phyloP scores from a whole-genome alignment of 768 basidiomycete species.

The Chalciporus sphaerocephalus region DNA sequence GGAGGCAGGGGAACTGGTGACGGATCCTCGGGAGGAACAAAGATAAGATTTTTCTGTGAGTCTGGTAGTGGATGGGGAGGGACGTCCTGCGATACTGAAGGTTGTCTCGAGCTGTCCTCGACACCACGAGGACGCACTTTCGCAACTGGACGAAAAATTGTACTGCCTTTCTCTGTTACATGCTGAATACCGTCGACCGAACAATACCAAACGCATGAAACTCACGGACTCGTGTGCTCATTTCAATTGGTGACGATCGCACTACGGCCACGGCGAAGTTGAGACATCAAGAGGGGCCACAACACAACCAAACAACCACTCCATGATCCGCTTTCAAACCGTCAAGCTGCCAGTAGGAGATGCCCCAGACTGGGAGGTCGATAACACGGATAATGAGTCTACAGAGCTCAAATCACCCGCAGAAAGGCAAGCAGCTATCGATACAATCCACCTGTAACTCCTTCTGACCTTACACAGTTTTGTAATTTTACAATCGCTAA shows the following conservation, averaged over 20 bases:
- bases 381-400: conserved; percentile 39
- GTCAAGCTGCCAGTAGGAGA: conserved; percentile 52
- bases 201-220: conserved; percentile 22
- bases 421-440: conserved; percentile 46
- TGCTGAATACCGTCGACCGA: conserved; percentile 2
- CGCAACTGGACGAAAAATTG: conserved; percentile 64
- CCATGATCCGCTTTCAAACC: conserved; percentile 28
- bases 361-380: conserved; percentile 57
- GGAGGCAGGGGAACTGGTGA: neutral
- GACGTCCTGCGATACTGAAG: conserved; percentile 14
- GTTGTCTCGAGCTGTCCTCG: conserved; percentile 19
- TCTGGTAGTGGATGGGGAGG: conserved; percentile 10
- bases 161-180: conserved; percentile 61
- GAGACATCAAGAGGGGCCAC: conserved; percentile 3
- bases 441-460: neutral
- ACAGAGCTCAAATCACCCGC: conserved; percentile 42
- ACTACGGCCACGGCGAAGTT: neutral
- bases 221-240: conserved; percentile 60
- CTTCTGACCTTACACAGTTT: conserved; percentile 38
- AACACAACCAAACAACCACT: conserved; percentile 28
- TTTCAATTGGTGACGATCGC: conserved; percentile 12
- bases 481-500: conserved; percentile 61
- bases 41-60: neutral
- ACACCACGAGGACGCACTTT: conserved; percentile 48
- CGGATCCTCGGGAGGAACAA: neutral